These are phyloP conservation scores for Seiridium unicorne DNA, from an alignment of 2,329 filamentous ascomycete genomes.

Conservation along the genomic window DNA sequence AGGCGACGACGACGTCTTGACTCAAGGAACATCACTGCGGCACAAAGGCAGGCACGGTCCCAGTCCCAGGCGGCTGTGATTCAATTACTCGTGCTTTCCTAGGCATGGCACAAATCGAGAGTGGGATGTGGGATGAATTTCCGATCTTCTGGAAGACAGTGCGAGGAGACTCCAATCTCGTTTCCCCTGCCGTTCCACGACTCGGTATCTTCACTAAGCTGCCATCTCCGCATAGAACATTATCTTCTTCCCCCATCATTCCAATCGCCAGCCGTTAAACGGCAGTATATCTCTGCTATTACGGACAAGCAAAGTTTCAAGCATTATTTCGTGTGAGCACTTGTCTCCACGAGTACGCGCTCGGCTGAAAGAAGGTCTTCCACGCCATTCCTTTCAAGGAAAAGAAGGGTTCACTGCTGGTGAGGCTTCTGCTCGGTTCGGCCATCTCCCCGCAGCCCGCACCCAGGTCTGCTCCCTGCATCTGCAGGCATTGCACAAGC, in stretches of 20 bases:
- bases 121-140: neutral
- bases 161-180: neutral
- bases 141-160: neutral
- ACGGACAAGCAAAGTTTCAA: neutral
- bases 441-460: neutral
- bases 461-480: neutral
- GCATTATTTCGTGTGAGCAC: neutral
- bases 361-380: neutral
- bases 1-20: neutral
- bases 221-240: neutral
- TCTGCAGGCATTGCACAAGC: neutral
- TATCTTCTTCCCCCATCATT: neutral
- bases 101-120: neutral
- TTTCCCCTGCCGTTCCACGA: neutral
- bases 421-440: neutral
- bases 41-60: neutral
- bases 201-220: neutral
- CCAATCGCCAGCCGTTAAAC: neutral
- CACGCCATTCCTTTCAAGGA: neutral
- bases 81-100: neutral
- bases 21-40: neutral
- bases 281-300: neutral
- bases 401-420: neutral
- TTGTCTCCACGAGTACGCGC: neutral
- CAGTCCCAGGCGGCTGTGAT: neutral